A percentile compares a stretch with the other conserved stretches of the same genome.
These are phyloP conservation scores for Backusella tarrabulga DNA, from an alignment of 192 early-diverging fungal genomes.

Conservation along the genomic window DNA sequence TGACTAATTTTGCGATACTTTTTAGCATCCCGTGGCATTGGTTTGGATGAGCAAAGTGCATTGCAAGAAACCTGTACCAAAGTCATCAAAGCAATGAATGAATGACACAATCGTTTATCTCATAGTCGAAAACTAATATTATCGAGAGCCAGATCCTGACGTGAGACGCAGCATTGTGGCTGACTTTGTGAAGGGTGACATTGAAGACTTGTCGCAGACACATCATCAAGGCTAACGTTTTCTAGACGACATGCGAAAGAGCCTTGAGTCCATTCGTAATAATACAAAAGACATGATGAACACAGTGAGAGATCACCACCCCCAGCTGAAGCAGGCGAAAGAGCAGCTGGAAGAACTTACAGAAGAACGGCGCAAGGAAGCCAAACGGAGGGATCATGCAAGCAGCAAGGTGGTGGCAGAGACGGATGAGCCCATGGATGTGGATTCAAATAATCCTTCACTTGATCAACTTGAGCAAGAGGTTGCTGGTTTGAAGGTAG, in stretches of 20 bases:
- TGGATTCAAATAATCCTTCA: constrained; percentile 48
- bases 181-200: neutral
- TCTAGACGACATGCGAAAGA: neutral
- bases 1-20: too few species aligned
- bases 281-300: neutral
- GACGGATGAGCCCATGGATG: neutral
- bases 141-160: neutral
- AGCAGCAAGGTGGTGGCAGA: constrained; percentile 39
- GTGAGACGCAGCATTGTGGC: neutral
- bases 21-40: neutral
- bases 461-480: constrained; percentile 49
- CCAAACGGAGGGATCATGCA: constrained; percentile 47
- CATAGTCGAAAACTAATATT: neutral
- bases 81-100: neutral
- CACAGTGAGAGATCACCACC: neutral
- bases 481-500: constrained; percentile 33
- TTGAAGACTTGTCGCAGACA: neutral
- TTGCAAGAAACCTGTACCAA: neutral
- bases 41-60: neutral
- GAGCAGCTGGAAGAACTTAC: constrained; percentile 43
- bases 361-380: constrained; percentile 37
- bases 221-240: neutral
- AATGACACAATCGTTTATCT: neutral
- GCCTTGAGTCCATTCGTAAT: neutral
- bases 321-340: constrained; percentile 10